Conservation (phyloP, 768 basidiomycete species). For the Asterophora parasitica region DNA sequence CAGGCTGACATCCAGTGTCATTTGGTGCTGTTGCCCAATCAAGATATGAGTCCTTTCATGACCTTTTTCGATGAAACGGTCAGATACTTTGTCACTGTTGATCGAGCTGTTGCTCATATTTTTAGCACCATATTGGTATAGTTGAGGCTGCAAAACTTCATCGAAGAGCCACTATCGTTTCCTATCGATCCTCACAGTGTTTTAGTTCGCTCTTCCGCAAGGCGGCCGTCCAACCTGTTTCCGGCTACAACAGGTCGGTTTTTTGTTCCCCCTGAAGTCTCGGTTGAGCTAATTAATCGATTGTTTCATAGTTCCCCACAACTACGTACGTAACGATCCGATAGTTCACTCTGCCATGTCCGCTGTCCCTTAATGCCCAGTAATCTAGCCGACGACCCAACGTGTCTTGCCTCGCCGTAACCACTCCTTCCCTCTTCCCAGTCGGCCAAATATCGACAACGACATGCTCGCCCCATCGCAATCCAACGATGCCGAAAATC, state of each 20-base stretch:
- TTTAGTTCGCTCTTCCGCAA: constrained; percentile 41
- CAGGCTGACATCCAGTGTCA: constrained; percentile 57
- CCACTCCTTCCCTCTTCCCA: constrained; percentile 30
- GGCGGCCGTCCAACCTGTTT: constrained; percentile 16
- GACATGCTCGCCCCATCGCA: constrained; percentile 8
- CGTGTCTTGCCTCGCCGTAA: constrained; percentile 25
- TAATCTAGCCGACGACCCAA: constrained; percentile 14
- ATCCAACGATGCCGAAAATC: constrained; percentile 19
- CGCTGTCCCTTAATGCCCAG: constrained; percentile 12
- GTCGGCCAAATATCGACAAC: constrained; percentile 7
- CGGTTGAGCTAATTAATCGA: constrained; percentile 2
- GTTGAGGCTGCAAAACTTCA: constrained; percentile 35
- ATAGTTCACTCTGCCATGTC: constrained; percentile 5
- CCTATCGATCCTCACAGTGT: constrained; percentile 30
- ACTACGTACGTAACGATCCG: constrained; percentile 29
- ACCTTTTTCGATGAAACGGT: constrained; percentile 46
- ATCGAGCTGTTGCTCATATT: constrained; percentile 1
- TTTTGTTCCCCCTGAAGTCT: constrained; percentile 4
- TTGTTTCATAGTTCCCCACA: constrained; percentile 12
- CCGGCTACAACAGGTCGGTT: constrained; percentile 24
- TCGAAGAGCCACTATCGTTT: constrained; percentile 40
- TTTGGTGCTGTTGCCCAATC: constrained; percentile 44
- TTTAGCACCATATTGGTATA: constrained; percentile 18
- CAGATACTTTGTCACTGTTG: constrained; percentile 13
- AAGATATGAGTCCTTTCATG: constrained; percentile 41